Base-by-base conservation (phyloP, 2,329 filamentous ascomycete species). In the Penicillium sp. region DNA sequence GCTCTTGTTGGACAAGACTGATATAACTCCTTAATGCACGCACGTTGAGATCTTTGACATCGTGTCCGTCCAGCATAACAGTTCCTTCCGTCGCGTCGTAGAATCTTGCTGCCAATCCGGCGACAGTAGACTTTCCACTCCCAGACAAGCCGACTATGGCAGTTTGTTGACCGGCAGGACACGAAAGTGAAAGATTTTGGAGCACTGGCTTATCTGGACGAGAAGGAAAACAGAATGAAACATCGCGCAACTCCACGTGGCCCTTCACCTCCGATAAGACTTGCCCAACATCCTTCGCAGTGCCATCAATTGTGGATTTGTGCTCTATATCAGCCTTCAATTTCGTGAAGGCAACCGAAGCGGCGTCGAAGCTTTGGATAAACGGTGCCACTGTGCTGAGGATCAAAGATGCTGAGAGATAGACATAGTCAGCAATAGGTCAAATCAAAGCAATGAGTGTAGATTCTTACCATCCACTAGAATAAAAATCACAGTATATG, bases 91-190 rank as follows among this genome's bases (percentile, higher is more conserved):
- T 75, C 0, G 84, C 70, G 36, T 88, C 82, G 68, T 91, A 92
- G 69, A 91, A 90, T 14, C 84, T 72, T 56, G 80, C 75, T 8
- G 81, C 68, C 1, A 83, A 71, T 1, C 71, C 72, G 26, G 91
- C 82, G 28, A 88, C 84, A n/a, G 84, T 88, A 0, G 84, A 87
- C 72, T 91, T 71, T 1, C 81, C 81, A 46, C 77, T 80, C 1
- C 81, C 80, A 1, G 76, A 81, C 0, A 79, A 74, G n/a, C 81
- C 81, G 0, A 83, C 80, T 10, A 83, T 67, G 0, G 79, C 81
- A 8, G 78, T 71, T 45, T 77, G 80, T 16, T 81, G 73, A 12
- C 80, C 80, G 4, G 75, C 73, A 25, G 72, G 66, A n/a, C 55
- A 57, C 5, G 41, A 33, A 12, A 57, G n/a, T 1, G 55, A 57